Conservation (phyloP, 352 stramenopile species). For the Phytophthora vignae region DNA sequence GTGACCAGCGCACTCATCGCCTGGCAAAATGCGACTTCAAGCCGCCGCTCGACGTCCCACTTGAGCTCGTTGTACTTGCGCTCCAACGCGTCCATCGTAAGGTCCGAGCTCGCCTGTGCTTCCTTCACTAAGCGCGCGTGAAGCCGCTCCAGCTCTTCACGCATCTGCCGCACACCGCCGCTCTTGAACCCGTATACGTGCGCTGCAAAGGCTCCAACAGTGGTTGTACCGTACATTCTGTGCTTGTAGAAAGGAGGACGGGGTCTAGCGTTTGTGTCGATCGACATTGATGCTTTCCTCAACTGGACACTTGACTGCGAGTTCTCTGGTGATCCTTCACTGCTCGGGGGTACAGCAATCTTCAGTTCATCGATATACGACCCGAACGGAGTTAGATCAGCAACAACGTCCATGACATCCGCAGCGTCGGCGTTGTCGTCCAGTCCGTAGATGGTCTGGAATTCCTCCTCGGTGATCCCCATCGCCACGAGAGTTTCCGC, state of each 20-base stretch:
- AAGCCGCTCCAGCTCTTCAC: constrained; percentile 68
- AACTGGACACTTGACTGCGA: constrained; percentile 6
- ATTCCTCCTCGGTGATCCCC: constrained; percentile 61
- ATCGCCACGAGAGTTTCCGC: constrained; percentile 82
- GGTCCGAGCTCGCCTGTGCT: constrained; percentile 65
- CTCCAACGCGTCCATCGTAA: constrained; percentile 78
- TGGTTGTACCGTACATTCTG: constrained; percentile 82
- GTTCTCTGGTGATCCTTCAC: constrained; percentile 4
- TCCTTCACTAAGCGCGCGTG: constrained; percentile 59
- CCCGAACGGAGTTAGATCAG: constrained; percentile 11
- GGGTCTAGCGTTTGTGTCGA: constrained; percentile 25
- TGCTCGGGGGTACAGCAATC: constrained; percentile 1
- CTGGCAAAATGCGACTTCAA: constrained; percentile 88
- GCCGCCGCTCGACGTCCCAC: constrained; percentile 84
- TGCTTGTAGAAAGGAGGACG: constrained; percentile 57
- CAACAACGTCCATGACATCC: constrained; percentile 23
- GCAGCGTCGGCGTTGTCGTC: constrained; percentile 27
- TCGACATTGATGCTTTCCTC: constrained; percentile 24
- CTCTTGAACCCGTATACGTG: constrained; percentile 88
- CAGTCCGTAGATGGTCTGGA: constrained; percentile 43
- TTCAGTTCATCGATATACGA: constrained; percentile 28
- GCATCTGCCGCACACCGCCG: constrained; percentile 80
- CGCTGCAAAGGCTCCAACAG: constrained; percentile 83
- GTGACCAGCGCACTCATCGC: constrained; percentile 84
- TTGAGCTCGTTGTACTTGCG: constrained; percentile 84